Evolutionary conservation across 257 asterid species (phyloP).

Genomic region (Jaltomata sinuosa): DNA sequence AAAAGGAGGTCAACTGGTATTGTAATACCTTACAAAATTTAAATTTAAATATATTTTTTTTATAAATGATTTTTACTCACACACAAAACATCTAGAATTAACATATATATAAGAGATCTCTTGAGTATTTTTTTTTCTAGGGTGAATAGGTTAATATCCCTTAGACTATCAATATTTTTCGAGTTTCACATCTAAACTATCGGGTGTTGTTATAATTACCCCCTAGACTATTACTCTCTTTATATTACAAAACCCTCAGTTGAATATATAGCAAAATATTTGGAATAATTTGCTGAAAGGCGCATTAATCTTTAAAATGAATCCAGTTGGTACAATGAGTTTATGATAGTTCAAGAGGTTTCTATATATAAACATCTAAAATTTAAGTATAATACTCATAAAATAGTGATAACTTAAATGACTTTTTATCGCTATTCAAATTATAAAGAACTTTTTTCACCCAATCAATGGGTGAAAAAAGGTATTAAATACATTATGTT

Average conservation of each 20-base stretch:
- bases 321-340: not conserved
- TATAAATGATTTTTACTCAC: not conserved
- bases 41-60: not conserved
- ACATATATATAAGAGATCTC: not conserved
- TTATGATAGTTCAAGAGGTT: not conserved
- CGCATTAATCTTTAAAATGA: not conserved
- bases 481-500: not conserved
- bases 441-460: no score
- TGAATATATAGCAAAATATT: not conserved
- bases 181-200: not conserved
- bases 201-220: not conserved
- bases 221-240: not conserved
- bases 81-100: not conserved
- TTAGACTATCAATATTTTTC: not conserved
- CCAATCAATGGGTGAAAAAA: not conserved
- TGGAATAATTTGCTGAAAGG: not conserved
- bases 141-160: not conserved
- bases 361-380: not conserved
- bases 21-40: not conserved
- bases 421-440: not conserved
- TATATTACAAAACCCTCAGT: not conserved
- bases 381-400: not conserved
- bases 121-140: not conserved
- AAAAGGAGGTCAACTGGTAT: not conserved
- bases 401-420: not conserved